phyloP scores from a whole-genome alignment of 306 rosid genomes.

The Begonia loranthoides region DNA sequence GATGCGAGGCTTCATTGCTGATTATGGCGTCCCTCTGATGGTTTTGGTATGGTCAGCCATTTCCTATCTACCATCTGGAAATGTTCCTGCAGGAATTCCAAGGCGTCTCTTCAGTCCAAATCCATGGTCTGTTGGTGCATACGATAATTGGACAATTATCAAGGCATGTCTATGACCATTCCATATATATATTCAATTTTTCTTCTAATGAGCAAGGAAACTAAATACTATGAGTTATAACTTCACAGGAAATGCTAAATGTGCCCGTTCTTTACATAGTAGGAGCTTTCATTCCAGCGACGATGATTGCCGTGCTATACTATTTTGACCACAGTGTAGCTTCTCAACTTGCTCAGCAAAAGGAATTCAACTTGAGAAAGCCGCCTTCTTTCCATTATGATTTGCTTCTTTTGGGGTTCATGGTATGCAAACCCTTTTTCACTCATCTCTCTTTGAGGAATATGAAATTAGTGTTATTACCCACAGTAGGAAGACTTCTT shows the following conservation, averaged over 20 bases:
- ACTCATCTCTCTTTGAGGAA: not conserved
- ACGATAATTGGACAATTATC: constrained; percentile 63
- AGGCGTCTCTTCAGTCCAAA: constrained; percentile 80
- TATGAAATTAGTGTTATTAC: too few species aligned
- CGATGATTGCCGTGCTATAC: constrained; percentile 77
- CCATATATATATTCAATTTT: not conserved
- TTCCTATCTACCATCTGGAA: constrained; percentile 55
- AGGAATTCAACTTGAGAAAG: constrained; percentile 67
- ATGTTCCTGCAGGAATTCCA: constrained; percentile 55
- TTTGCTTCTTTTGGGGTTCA: constrained; percentile 68
- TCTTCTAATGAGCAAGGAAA: too few species aligned
- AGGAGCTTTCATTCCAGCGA: constrained; percentile 74
- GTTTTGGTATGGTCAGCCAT: constrained; percentile 56
- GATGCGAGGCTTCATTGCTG: constrained; percentile 57
- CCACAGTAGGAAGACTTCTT: too few species aligned
- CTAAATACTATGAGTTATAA: too few species aligned
- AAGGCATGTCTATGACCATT: constrained; percentile 26
- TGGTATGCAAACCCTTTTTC: constrained; percentile 28
- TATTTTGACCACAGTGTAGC: constrained; percentile 87
- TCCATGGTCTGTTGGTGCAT: constrained; percentile 75
- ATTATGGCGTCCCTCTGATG: constrained; percentile 76
- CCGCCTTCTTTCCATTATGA: constrained; percentile 77
- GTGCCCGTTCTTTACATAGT: constrained; percentile 59
- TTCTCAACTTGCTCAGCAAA: constrained; percentile 82
- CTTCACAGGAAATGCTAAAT: constrained; percentile 1